phyloP scores from a whole-genome alignment of 2,329 filamentous ascomycete genomes.

The Trichoderma sp. region DNA sequence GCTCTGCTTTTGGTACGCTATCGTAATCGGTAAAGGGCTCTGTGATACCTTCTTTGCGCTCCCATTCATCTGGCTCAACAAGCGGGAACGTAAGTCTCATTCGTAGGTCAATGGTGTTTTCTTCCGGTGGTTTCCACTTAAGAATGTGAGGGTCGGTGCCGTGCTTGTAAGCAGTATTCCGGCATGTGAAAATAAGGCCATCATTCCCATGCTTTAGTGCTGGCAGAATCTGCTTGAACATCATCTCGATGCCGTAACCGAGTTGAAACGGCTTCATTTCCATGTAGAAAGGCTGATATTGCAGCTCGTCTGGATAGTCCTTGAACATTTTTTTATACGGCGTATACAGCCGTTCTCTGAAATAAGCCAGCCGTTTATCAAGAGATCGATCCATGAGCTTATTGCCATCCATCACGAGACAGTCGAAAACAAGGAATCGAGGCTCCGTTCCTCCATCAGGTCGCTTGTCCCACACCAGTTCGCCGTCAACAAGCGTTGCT shows the following conservation, averaged over 20 bases:
- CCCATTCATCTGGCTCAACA: slow-evolving; percentile 66
- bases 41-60: slow-evolving; percentile 66
- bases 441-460: slow-evolving; percentile 68
- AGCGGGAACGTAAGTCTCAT: slow-evolving; percentile 75
- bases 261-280: slow-evolving; percentile 89
- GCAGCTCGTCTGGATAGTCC: slow-evolving; percentile 67
- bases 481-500: slow-evolving; percentile 85
- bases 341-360: slow-evolving; percentile 73
- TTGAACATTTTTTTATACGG: slow-evolving; percentile 67
- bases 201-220: slow-evolving; percentile 90
- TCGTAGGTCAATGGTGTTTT: slow-evolving; percentile 94
- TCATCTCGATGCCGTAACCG: slow-evolving; percentile 84
- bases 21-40: slow-evolving; percentile 77
- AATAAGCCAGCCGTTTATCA: slow-evolving; percentile 86
- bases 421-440: slow-evolving; percentile 92
- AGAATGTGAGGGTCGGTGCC: slow-evolving; percentile 93
- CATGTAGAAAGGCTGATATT: slow-evolving; percentile 75
- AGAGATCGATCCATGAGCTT: slow-evolving; percentile 76
- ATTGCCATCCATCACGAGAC: slow-evolving; percentile 76
- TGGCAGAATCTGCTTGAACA: slow-evolving; percentile 86
- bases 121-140: slow-evolving; percentile 95
- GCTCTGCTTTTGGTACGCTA: slow-evolving; percentile 69
- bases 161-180: slow-evolving; percentile 79
- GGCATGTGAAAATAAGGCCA: slow-evolving; percentile 96
- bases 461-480: slow-evolving; percentile 84